Conservation (phyloP, 306 rosid species). For the cucumber (Cucumis sativus) region DNA sequence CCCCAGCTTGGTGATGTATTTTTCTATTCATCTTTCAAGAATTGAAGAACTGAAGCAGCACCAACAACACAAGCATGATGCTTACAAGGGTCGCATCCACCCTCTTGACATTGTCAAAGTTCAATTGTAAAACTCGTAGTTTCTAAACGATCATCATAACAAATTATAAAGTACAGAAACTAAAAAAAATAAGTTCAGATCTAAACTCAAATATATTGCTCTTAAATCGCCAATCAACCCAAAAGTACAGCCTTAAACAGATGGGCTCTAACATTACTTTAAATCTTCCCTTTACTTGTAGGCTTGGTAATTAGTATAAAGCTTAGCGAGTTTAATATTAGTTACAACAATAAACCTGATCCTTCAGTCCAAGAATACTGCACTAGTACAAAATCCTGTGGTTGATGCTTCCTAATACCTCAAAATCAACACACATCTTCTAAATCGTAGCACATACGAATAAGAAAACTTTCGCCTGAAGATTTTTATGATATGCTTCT, state of each 20-base stretch:
- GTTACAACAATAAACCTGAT: background rate
- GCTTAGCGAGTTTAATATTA: no score
- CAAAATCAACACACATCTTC: background rate
- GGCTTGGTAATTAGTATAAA: no score
- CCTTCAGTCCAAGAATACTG: background rate
- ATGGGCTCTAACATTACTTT: background rate
- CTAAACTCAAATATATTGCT: background rate
- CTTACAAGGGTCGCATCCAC: background rate
- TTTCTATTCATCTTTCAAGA: constrained; percentile 49
- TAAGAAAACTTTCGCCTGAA: background rate
- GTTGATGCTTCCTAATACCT: background rate
- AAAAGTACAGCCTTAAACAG: no score
- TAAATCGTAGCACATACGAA: background rate
- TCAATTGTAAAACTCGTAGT: background rate
- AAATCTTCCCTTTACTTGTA: no score
- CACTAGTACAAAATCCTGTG: background rate
- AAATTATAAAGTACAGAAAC: background rate
- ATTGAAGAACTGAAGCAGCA: constrained; percentile 47
- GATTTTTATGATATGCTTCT: background rate
- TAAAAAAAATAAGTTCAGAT: background rate
- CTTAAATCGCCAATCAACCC: background rate
- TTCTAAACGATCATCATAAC: background rate
- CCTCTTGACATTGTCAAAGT: background rate
- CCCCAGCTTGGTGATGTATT: constrained; percentile 84
- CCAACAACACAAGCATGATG: background rate